Base-by-base conservation (phyloP, 2,329 filamentous ascomycete species). In the Pseudogymnoascus destructans region DNA sequence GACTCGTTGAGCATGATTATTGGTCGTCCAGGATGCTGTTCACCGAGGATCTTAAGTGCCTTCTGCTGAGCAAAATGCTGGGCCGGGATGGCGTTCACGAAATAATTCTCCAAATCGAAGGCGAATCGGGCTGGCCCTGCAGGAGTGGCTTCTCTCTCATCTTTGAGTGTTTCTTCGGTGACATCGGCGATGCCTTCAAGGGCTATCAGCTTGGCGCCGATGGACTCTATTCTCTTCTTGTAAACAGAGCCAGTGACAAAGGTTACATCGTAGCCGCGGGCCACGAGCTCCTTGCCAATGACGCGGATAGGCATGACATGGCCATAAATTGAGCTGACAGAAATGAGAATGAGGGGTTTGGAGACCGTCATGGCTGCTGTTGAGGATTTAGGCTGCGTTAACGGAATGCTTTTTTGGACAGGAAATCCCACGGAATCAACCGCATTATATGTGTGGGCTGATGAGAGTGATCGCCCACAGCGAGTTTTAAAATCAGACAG, bases 1-100 rank as follows among this genome's bases (percentile, higher is more conserved):
- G 67, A 65, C 62, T 79, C 77, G 32, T 68, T 68, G n/a, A 79
- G 57, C 10, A 76, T 65, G 17, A 79, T 61, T 25, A 79, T 67
- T 27, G 74, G 67, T 7, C 71, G 67, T 3, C 60, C 61, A 2
- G 70, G 69, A 30, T 73, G 66, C 1, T 66, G 58, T 6, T 66
- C 65, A 2, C 68, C 66, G 27, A 72, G 60, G 3, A 63, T 65
- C 64, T 70, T 69, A 11, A 75, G 72, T 2, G 70, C 66, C 8
- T 59, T 60, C 58, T 72, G 70, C 5, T 74, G 46, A 4, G 68
- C 66, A 38, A 65, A 59, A 59, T 71, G 68, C 6, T 70, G 67
- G 3, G 62, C 58, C 0, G 70, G 68, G 3, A 72, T 73, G 9
- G 64, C 57, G 3, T 66, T 65, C 35, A 71, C 61, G 52, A 75